Percentiles rank a stretch among this genome's conserved stretches.
phyloP scores from a whole-genome alignment of 2,329 filamentous ascomycete species.

The Colletotrichum sp. region DNA sequence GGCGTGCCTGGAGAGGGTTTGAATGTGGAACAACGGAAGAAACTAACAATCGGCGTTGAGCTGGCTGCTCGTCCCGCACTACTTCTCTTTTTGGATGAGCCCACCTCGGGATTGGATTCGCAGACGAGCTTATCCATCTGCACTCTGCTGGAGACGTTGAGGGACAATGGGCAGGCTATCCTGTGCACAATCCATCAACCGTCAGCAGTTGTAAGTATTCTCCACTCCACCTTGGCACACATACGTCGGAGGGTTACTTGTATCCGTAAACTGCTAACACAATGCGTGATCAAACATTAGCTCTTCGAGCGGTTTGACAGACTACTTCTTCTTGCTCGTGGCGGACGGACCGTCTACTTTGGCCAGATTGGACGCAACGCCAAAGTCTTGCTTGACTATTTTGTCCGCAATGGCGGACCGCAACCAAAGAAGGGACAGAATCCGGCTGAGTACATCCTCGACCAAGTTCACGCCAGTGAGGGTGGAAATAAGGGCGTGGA shows the following conservation, averaged over 20 bases:
- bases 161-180: conserved; percentile 54
- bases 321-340: conserved; percentile 59
- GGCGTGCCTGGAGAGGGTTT: conserved; percentile 66
- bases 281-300: conserved; percentile 24
- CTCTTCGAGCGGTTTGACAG: conserved; percentile 59
- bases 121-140: conserved; percentile 79
- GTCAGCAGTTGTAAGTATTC: conserved; percentile 34
- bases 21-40: conserved; percentile 51
- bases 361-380: conserved; percentile 60
- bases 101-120: conserved; percentile 76
- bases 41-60: conserved; percentile 78
- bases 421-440: conserved; percentile 61
- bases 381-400: conserved; percentile 58
- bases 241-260: rapidly evolving
- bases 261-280: neutral
- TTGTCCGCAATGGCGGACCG: conserved; percentile 64
- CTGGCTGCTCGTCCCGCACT: conserved; percentile 76
- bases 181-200: conserved; percentile 59
- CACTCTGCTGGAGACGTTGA: conserved; percentile 70
- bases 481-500: conserved; percentile 46
- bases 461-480: conserved; percentile 48
- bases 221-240: rapidly evolving
- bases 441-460: conserved; percentile 72
- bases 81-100: conserved; percentile 78
- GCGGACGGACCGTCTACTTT: conserved; percentile 63